Evolutionary conservation across 257 asterid species (phyloP).

Genomic region (Lycium ferocissimum): DNA sequence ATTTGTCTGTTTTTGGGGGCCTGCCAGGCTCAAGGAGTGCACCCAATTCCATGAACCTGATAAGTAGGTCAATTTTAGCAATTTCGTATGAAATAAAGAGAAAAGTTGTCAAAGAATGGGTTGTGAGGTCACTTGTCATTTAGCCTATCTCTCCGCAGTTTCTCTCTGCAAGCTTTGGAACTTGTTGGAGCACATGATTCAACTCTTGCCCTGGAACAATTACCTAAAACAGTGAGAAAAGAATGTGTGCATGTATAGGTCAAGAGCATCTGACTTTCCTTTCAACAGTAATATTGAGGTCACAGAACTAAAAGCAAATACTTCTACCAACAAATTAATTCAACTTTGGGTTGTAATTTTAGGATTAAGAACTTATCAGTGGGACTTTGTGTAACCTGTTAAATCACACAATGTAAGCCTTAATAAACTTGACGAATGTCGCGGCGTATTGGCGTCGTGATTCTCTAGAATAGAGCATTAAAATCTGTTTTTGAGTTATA

Average conservation of each 20-base stretch:
- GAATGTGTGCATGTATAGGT: neutral
- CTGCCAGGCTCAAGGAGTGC: constrained; percentile 92
- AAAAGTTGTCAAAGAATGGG: constrained; percentile 27
- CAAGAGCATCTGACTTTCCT: constrained; percentile 4
- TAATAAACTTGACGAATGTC: neutral
- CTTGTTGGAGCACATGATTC: constrained; percentile 71
- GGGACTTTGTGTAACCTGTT: neutral
- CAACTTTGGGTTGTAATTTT: neutral
- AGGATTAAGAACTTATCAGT: neutral
- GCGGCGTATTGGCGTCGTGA: neutral
- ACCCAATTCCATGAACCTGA: constrained; percentile 79
- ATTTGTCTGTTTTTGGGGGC: constrained; percentile 91
- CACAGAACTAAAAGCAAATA: neutral
- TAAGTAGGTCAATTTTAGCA: constrained; percentile 33
- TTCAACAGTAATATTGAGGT: constrained; percentile 3
- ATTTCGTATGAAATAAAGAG: constrained; percentile 21
- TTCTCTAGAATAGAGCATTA: neutral
- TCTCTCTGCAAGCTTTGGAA: constrained; percentile 97
- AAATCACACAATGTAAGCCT: neutral
- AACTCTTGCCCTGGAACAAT: constrained; percentile 56
- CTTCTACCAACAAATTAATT: neutral
- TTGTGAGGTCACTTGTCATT: constrained; percentile 71
- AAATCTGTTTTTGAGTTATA: neutral
- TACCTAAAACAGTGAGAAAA: constrained; percentile 27
- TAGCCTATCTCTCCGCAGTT: constrained; percentile 82